Percentiles rank a stretch among this genome's conserved stretches.
phyloP scores from a whole-genome alignment of 768 basidiomycete species.

The Leccinum truebloodii region DNA sequence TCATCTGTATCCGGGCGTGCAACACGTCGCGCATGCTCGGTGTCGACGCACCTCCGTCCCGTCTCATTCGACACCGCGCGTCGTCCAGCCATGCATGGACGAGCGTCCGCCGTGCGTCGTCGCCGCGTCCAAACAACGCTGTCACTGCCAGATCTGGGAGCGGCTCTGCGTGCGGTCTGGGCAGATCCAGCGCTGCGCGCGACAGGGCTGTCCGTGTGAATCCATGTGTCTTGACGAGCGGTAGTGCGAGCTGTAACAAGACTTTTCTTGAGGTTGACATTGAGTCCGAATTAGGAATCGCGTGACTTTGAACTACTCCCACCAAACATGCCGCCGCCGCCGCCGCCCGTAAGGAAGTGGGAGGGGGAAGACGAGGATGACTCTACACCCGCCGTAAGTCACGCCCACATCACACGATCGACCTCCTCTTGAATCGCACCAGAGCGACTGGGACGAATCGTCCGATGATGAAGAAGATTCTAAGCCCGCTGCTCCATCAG shows the following conservation, averaged over 20 bases:
- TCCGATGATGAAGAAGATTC: conserved; percentile 71
- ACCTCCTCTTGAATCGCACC: not conserved
- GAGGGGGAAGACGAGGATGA: conserved; percentile 92
- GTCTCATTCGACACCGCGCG: conserved; percentile 54
- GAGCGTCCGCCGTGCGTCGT: conserved; percentile 62
- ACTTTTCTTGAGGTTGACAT: conserved; percentile 21
- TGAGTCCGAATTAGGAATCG: conserved; percentile 2
- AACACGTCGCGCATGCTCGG: conserved; percentile 52
- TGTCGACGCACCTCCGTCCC: not conserved
- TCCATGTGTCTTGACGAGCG: conserved; percentile 64
- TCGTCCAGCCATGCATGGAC: conserved; percentile 76
- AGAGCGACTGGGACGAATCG: conserved; percentile 97
- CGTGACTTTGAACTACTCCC: not conserved
- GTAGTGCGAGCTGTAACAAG: conserved; percentile 62
- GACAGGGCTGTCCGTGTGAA: conserved; percentile 75
- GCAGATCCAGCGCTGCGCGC: conserved; percentile 57
- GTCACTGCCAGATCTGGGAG: conserved; percentile 72
- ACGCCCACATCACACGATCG: not conserved
- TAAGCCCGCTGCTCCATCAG: conserved; percentile 45
- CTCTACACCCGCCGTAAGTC: conserved; percentile 69
- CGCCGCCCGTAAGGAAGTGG: conserved; percentile 60
- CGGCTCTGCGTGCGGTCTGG: conserved; percentile 51
- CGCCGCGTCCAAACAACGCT: conserved; percentile 71
- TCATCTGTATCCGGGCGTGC: conserved; percentile 56
- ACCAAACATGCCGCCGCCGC: not conserved